Conservation (phyloP, 331 rosid genomes). For the Phaseolus coccineus region DNA sequence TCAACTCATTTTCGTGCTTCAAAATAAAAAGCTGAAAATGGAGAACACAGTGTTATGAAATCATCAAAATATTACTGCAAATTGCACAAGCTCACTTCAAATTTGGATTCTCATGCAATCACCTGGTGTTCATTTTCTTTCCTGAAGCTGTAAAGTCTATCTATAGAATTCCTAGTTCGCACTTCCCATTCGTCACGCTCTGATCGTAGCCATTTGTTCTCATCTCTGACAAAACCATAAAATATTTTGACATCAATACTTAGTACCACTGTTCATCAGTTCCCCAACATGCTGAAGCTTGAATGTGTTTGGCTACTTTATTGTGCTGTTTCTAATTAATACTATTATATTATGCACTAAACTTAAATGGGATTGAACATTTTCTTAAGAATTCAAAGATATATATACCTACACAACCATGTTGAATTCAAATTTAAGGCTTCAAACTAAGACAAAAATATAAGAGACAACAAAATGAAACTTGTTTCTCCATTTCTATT, state of each 20-base stretch:
- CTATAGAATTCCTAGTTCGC: conserved; percentile 34
- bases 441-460: neutral
- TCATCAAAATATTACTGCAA: neutral
- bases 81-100: neutral
- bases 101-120: neutral
- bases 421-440: neutral
- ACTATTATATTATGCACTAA: neutral
- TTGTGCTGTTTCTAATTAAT: neutral
- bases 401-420: neutral
- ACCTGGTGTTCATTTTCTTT: conserved; percentile 55
- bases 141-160: conserved; percentile 28
- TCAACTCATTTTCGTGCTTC: conserved; percentile 74
- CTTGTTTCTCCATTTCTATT: neutral
- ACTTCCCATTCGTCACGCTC: conserved; percentile 43
- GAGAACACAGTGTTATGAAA: neutral
- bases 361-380: neutral
- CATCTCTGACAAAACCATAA: conserved; percentile 37
- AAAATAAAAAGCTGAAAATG: conserved; percentile 60
- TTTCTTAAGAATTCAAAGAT: neutral
- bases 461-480: neutral
- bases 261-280: neutral
- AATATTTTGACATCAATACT: conserved; percentile 5
- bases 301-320: neutral
- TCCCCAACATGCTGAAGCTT: neutral
- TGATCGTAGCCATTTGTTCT: conserved; percentile 37